Conservation (phyloP, 2,329 filamentous ascomycete species). For the Dactylellina leptospora region DNA sequence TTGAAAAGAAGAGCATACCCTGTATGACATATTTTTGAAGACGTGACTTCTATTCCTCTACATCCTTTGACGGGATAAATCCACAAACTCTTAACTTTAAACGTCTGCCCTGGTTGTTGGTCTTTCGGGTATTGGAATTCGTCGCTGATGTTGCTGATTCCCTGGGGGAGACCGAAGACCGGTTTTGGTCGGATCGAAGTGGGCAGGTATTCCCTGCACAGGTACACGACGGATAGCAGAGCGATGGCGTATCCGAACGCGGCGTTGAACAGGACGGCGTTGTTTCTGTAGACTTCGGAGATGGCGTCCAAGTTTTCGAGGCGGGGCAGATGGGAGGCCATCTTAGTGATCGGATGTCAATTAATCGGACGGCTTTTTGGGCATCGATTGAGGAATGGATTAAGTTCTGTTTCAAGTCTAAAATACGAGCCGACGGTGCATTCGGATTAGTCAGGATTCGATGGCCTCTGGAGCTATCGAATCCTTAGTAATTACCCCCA, state of each 20-base stretch:
- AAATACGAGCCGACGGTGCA: neutral
- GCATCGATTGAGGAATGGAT: no score
- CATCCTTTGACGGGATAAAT: constrained; percentile 88
- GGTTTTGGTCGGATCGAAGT: constrained; percentile 22
- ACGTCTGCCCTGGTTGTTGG: constrained; percentile 59
- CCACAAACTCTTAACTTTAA: constrained; percentile 73
- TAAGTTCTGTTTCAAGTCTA: neutral
- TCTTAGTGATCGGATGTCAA: no score
- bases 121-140: constrained; percentile 64
- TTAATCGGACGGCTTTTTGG: no score
- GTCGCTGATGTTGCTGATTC: constrained; percentile 66
- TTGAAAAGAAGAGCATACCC: constrained; percentile 13
- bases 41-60: constrained; percentile 76
- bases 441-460: no score
- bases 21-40: constrained; percentile 68
- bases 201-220: constrained; percentile 44
- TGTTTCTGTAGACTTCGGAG: constrained; percentile 37
- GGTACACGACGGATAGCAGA: constrained; percentile 17
- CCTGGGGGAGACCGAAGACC: constrained; percentile 29
- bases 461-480: no score
- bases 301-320: constrained; percentile 32
- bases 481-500: no score
- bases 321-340: constrained; percentile 38
- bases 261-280: constrained; percentile 24
- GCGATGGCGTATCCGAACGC: constrained; percentile 28